Evolutionary conservation across 2,329 filamentous ascomycete genomes (phyloP).

Genomic region (Pseudogymnoascus sp.): DNA sequence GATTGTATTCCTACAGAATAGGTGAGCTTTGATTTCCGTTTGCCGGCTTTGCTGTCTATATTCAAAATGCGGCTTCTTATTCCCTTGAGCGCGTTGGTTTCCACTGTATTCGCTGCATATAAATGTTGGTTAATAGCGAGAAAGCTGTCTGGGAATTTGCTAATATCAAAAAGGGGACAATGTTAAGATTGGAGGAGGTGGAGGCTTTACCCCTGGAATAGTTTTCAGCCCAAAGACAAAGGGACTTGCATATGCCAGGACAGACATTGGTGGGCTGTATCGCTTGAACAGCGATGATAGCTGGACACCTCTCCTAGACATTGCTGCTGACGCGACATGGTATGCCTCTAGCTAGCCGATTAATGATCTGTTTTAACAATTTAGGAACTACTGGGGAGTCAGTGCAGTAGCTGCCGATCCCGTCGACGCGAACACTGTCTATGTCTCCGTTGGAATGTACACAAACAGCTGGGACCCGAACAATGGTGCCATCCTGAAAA

Average conservation of each 20-base stretch:
- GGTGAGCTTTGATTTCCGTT: neutral
- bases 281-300: conserved; percentile 45
- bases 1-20: neutral
- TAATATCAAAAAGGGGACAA: conserved; percentile 33
- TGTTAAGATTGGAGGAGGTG: conserved; percentile 45
- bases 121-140: neutral
- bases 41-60: neutral
- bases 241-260: conserved; percentile 46
- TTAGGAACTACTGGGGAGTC: conserved; percentile 47
- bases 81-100: conserved; percentile 2
- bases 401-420: conserved; percentile 49
- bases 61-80: conserved; percentile 7
- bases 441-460: conserved; percentile 48
- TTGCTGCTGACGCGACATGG: conserved; percentile 39
- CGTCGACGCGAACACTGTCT: conserved; percentile 42
- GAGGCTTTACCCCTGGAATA: conserved; percentile 48
- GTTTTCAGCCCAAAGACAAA: conserved; percentile 45
- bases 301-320: conserved; percentile 46
- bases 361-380: neutral
- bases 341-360: conserved; percentile 17
- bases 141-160: neutral
- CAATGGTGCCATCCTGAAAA: conserved; percentile 45
- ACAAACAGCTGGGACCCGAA: conserved; percentile 53
- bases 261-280: conserved; percentile 50
- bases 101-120: conserved; percentile 7